Base-by-base conservation (phyloP, 2,329 filamentous ascomycete genomes). In the Aureobasidium pullulans region DNA sequence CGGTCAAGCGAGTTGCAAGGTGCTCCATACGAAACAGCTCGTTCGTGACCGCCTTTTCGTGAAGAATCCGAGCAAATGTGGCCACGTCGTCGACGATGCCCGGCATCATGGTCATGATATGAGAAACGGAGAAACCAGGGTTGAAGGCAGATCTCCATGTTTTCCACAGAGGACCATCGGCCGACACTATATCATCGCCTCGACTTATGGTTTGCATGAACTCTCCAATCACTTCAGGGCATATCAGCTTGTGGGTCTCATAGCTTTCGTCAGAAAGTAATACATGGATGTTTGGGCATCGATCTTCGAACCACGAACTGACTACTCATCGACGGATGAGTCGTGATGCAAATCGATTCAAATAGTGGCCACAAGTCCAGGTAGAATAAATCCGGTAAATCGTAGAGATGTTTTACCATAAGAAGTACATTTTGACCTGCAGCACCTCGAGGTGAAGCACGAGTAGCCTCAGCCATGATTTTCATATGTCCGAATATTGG, bases 361-460 rank as follows among this genome's bases (percentile, higher is more conserved):
- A 67, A 69, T 6, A 75, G 42, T 0, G 77, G 77, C 76, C 76
- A 79, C 2, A 75, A 59, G 61, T 79, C 76, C 4, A 79, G 54
- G 61, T 78, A 78, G 64, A 75, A 78, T 29, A 73, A 62, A 7
- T 71, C 67, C 5, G 65, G 66, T 3, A 76, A 65, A 19, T 72
- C 60, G 60, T 75, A 74, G 46, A 71, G 66, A 37, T 71, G 67
- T 36, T 68, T 67, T 37, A 78, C 65, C 11, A 70, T 68, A 1
- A 70, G 68, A 19, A 70, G 61, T 39, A 67, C 65, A 19, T 64
- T 65, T 46, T 77, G 75, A 6, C 71, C 69, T 43, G 76, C 74
- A 3, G 63, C 61, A 37, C 70, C 66, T 13, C 60, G 65, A 1
- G 75, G 75, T 34, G 75, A 66, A 7, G 66, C 62, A 4, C 61